Conservation (phyloP, 1,139 yeast genomes). For the Hyphopichia khmerensis region DNA sequence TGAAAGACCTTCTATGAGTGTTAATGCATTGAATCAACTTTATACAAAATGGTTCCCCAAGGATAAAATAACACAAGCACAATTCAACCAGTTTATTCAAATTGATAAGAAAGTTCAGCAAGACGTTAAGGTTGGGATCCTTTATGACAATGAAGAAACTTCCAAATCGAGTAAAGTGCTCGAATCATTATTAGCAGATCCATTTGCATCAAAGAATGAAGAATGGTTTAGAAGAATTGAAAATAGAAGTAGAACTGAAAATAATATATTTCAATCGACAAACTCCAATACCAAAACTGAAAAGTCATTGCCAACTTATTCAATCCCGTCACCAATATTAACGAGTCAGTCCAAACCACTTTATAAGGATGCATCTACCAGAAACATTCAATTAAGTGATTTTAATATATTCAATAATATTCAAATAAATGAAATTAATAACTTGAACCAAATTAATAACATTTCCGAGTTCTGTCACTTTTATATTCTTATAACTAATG, state of each 20-base stretch:
- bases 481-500: slow-evolving; percentile 29
- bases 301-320: slow-evolving; percentile 1
- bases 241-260: slow-evolving; percentile 18
- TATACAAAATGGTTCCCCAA: slow-evolving; percentile 25
- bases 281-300: not conserved
- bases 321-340: slow-evolving; percentile 38
- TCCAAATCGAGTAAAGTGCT: slow-evolving; percentile 26
- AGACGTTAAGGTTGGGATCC: slow-evolving; percentile 29
- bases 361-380: slow-evolving; percentile 15
- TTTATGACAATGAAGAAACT: slow-evolving; percentile 22
- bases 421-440: slow-evolving; percentile 31
- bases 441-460: slow-evolving; percentile 8
- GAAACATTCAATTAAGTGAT: slow-evolving; percentile 1
- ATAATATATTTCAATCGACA: slow-evolving; percentile 15
- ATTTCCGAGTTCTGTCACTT: slow-evolving; percentile 24
- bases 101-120: slow-evolving; percentile 6
- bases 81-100: slow-evolving; percentile 10
- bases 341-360: slow-evolving; percentile 25
- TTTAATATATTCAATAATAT: slow-evolving; percentile 18
- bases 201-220: slow-evolving; percentile 33
- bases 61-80: slow-evolving; percentile 19
- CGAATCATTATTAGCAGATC: slow-evolving; percentile 42
- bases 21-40: slow-evolving; percentile 7
- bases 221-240: slow-evolving; percentile 30
- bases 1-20: not conserved